These are phyloP conservation scores for Citeromyces hawaiiensis DNA, from an alignment of 1,139 yeast genomes.

Conservation along the genomic window DNA sequence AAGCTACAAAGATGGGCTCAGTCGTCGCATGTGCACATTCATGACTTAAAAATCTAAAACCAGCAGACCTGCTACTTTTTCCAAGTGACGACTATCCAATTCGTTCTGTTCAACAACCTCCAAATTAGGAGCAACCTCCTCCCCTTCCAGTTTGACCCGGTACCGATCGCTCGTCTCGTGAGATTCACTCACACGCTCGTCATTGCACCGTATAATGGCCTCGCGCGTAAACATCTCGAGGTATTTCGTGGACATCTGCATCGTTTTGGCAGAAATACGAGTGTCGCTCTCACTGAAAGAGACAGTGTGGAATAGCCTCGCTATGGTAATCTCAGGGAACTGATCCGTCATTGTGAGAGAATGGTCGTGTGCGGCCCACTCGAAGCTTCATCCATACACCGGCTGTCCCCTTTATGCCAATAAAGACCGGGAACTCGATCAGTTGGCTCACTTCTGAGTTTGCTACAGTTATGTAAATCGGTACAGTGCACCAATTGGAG, in stretches of 20 bases:
- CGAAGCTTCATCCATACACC: neutral
- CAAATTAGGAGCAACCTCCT: slow-evolving; percentile 8
- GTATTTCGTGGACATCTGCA: slow-evolving; percentile 41
- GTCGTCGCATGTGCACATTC: too few relatives aligned
- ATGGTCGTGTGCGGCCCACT: slow-evolving; percentile 3
- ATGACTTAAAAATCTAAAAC: slow-evolving; percentile 46
- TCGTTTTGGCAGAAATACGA: slow-evolving; percentile 32
- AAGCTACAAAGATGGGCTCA: too few relatives aligned
- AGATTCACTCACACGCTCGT: slow-evolving; percentile 22
- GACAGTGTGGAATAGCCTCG: slow-evolving; percentile 38
- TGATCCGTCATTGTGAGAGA: slow-evolving; percentile 3
- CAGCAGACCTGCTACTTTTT: slow-evolving; percentile 39
- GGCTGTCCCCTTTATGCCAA: neutral
- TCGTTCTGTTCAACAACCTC: slow-evolving; percentile 17
- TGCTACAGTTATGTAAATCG: slow-evolving; percentile 3
- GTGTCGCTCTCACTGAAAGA: slow-evolving; percentile 36
- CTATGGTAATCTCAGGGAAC: slow-evolving; percentile 16
- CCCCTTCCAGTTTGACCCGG: slow-evolving; percentile 4
- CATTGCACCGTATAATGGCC: slow-evolving; percentile 50
- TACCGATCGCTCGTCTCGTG: slow-evolving; percentile 7
- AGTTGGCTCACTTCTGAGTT: neutral
- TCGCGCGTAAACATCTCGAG: slow-evolving; percentile 48
- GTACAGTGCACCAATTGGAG: slow-evolving; percentile 11
- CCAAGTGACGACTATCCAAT: slow-evolving; percentile 37
- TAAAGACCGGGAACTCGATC: slow-evolving; percentile 1